A percentile compares a stretch with the other conserved stretches of the same genome.
Conservation (phyloP, 148 eudicot species). For the Dianthus caryophyllus region DNA sequence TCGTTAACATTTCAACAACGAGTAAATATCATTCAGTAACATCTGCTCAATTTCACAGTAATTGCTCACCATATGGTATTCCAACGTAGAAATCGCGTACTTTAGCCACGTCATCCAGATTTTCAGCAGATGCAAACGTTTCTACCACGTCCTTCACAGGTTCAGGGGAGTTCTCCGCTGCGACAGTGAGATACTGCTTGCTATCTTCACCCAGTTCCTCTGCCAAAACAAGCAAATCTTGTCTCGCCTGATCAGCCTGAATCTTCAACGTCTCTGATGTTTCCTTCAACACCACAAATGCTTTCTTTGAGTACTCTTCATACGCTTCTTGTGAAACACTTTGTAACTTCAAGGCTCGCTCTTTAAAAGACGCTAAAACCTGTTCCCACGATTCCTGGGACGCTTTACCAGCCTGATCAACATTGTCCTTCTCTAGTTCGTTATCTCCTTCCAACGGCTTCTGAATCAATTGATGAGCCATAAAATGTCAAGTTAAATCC, state of each 20-base stretch:
- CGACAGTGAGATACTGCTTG: constrained; percentile 51
- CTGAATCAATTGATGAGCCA: constrained; percentile 23
- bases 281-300: constrained; percentile 55
- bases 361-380: constrained; percentile 66
- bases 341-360: constrained; percentile 72
- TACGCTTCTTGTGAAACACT: constrained; percentile 89
- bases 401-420: constrained; percentile 40
- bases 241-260: constrained; percentile 77
- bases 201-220: constrained; percentile 69
- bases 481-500: constrained; percentile 1
- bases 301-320: constrained; percentile 67
- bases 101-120: constrained; percentile 59
- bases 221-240: constrained; percentile 54
- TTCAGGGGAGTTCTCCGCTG: constrained; percentile 79
- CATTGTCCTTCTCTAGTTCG: constrained; percentile 45
- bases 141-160: constrained; percentile 88
- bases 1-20: background rate
- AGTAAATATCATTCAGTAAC: background rate
- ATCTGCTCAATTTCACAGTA: background rate
- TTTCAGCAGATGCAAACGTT: constrained; percentile 64
- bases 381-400: constrained; percentile 80
- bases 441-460: constrained; percentile 45
- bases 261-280: constrained; percentile 67
- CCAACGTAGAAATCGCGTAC: constrained; percentile 82
- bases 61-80: constrained; percentile 75